Evolutionary conservation across 345 rosid species (phyloP).

Genomic region (Eucalyptus curtisii): DNA sequence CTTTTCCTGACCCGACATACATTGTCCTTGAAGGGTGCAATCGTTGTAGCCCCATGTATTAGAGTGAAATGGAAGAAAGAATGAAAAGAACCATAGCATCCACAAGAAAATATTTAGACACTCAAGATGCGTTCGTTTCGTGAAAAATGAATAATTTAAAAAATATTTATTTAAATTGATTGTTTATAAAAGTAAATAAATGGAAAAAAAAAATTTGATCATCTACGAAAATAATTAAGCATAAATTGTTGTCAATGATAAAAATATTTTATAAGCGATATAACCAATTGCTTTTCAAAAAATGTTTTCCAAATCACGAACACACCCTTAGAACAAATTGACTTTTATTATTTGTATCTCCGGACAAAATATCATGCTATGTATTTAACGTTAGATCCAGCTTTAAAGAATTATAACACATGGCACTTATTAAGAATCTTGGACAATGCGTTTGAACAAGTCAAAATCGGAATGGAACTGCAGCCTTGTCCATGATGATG

Average conservation of each 20-base stretch:
- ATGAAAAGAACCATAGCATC: background rate
- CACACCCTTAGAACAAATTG: background rate
- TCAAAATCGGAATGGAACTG: background rate
- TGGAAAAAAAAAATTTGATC: no score
- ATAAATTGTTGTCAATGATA: no score
- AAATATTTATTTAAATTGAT: rapidly evolving
- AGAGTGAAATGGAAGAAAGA: background rate
- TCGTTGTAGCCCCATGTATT: background rate
- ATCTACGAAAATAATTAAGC: no score
- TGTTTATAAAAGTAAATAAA: no score
- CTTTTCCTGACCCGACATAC: background rate
- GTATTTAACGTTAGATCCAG: background rate
- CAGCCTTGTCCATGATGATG: background rate
- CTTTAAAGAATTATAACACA: background rate
- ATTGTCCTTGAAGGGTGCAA: background rate
- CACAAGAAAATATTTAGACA: background rate
- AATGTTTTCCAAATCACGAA: no score
- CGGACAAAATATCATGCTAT: background rate
- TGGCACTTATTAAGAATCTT: background rate
- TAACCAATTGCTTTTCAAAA: rapidly evolving
- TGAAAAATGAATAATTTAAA: rapidly evolving
- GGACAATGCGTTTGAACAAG: background rate
- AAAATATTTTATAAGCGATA: no score
- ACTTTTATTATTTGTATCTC: background rate
- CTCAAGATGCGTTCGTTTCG: rapidly evolving